Percentiles rank a stretch among this genome's conserved stretches.
These are phyloP conservation scores for Coemansia sp. DNA, from an alignment of 192 early-diverging fungal species.

Conservation along the genomic window DNA sequence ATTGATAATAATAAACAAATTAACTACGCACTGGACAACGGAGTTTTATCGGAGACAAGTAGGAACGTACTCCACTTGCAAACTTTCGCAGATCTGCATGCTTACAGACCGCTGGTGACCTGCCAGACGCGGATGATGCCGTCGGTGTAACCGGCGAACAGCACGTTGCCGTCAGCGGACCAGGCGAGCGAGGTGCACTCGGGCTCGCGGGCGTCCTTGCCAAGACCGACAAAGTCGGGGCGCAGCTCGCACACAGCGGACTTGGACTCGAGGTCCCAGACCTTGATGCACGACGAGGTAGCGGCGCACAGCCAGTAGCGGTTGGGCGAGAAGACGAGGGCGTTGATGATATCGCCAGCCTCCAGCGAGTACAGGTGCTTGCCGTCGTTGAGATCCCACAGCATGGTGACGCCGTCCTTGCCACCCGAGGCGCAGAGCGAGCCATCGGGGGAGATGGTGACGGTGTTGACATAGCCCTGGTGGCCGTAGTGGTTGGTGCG, in stretches of 20 bases:
- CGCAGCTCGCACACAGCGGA: constrained; percentile 89
- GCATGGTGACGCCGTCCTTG: constrained; percentile 98
- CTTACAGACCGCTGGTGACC: constrained; percentile 62
- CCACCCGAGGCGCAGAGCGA: constrained; percentile 99
- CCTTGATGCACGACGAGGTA: constrained; percentile 92
- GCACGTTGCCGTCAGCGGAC: constrained; percentile 96
- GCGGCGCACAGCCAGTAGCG: constrained; percentile 99
- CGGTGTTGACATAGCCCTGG: constrained; percentile 95
- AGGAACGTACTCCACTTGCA: constrained; percentile 53
- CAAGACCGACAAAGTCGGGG: constrained; percentile 67
- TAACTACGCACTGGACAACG: too few relatives aligned
- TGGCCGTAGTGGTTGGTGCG: constrained; percentile 99
- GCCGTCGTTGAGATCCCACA: constrained; percentile 99
- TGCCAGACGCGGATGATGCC: constrained; percentile 80
- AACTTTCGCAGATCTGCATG: constrained; percentile 8
- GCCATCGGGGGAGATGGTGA: constrained; percentile 99
- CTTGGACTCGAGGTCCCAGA: constrained; percentile 99
- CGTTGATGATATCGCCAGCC: constrained; percentile 94
- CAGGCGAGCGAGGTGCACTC: constrained; percentile 96
- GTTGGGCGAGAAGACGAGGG: constrained; percentile 98
- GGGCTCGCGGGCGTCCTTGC: constrained; percentile 75
- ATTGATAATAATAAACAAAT: neutral
- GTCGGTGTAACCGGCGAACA: constrained; percentile 99
- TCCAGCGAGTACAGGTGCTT: constrained; percentile 99
- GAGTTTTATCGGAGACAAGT: constrained; percentile 24